phyloP scores from a whole-genome alignment of 805 yeast species.

The Wickerhamiella alocasiicola region DNA sequence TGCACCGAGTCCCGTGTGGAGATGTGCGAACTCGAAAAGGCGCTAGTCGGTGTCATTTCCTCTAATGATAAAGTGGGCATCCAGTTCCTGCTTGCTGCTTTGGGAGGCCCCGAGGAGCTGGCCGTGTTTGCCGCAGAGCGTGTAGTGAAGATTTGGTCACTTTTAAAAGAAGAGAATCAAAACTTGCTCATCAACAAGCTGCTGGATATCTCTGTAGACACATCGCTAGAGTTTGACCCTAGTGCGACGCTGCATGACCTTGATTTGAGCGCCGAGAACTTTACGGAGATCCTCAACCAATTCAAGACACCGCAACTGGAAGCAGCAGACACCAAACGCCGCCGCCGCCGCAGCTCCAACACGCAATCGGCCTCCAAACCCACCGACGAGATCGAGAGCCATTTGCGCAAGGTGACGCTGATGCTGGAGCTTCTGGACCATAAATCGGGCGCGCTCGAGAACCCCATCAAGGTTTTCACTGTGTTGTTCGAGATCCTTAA shows the following conservation, averaged over 20 bases:
- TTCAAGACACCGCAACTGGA: conserved; percentile 35
- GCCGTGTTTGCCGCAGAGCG: conserved; percentile 39
- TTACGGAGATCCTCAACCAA: conserved; percentile 46
- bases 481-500: conserved; percentile 30
- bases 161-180: conserved; percentile 45
- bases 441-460: conserved; percentile 16
- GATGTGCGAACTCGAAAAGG: conserved; percentile 42
- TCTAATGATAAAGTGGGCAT: conserved; percentile 52
- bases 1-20: conserved; percentile 40
- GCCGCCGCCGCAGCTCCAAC: conserved; percentile 71
- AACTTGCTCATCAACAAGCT: conserved; percentile 45
- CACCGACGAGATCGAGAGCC: conserved; percentile 44
- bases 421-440: conserved; percentile 69
- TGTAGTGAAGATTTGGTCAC: conserved; percentile 41
- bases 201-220: conserved; percentile 41
- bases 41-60: conserved; percentile 47
- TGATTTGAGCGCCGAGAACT: conserved; percentile 47
- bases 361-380: conserved; percentile 45
- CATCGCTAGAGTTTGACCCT: conserved; percentile 35
- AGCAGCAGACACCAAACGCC: conserved; percentile 21
- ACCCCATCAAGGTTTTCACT: conserved; percentile 22
- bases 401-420: conserved; percentile 64
- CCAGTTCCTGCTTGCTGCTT: conserved; percentile 44
- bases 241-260: conserved; percentile 35
- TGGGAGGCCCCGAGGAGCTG: conserved; percentile 27